phyloP scores from a whole-genome alignment of 257 asterid genomes.

The Solanum commersonii region DNA sequence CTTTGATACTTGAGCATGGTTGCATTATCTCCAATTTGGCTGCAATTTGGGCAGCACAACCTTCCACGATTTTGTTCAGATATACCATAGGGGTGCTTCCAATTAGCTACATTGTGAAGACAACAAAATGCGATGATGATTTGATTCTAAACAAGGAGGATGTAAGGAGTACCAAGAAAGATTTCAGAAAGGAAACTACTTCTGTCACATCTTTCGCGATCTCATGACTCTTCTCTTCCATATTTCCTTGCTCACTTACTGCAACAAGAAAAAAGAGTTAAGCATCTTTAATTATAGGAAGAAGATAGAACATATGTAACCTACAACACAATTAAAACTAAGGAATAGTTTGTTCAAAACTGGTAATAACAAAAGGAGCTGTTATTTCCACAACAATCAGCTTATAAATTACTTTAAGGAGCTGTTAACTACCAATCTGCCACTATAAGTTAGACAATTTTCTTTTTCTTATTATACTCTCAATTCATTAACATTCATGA shows the following conservation, averaged over 20 bases:
- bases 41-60: slow-evolving; percentile 28
- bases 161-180: neutral
- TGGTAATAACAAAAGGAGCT: too few species aligned
- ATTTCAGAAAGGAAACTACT: slow-evolving; percentile 1
- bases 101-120: slow-evolving; percentile 9
- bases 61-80: slow-evolving; percentile 30
- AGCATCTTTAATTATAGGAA: too few species aligned
- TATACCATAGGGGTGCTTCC: slow-evolving; percentile 40
- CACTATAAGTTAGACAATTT: too few species aligned
- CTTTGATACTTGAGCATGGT: slow-evolving; percentile 39
- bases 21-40: slow-evolving; percentile 41
- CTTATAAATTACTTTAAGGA: too few species aligned
- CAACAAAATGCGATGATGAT: neutral
- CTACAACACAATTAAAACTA: too few species aligned
- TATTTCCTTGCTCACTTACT: neutral
- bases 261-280: neutral
- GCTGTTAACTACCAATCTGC: too few species aligned
- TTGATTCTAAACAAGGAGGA: neutral
- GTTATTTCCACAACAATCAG: too few species aligned
- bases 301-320: too few species aligned
- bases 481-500: too few species aligned
- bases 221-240: slow-evolving; percentile 15
- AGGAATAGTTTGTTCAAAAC: too few species aligned
- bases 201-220: slow-evolving; percentile 31
- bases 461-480: too few species aligned